phyloP scores from a whole-genome alignment of 164 flowering plant genomes.

The Vitis vinifera region ASM3070453v1 NC_081818.1:23093001-23093500 shows the following conservation, averaged over 20 bases:
- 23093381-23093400: slow-evolving; percentile 93
- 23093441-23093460: slow-evolving; percentile 95
- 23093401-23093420: slow-evolving; percentile 93
- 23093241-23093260: slow-evolving; percentile 66
- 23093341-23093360: slow-evolving; percentile 87
- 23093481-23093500: slow-evolving; percentile 90
- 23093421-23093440: slow-evolving; percentile 90
- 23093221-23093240: slow-evolving; percentile 64
- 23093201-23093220: slow-evolving; percentile 54
- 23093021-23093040: slow-evolving; percentile 85
- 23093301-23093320: slow-evolving; percentile 73
- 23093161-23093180: slow-evolving; percentile 72
- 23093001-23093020: slow-evolving; percentile 85
- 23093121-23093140: slow-evolving; percentile 85
- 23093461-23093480: slow-evolving; percentile 92
- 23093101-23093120: slow-evolving; percentile 65
- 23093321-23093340: slow-evolving; percentile 66
- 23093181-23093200: slow-evolving; percentile 59
- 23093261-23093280: slow-evolving; percentile 78
- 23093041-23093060: slow-evolving; percentile 68
- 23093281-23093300: slow-evolving; percentile 78
- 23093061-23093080: slow-evolving; percentile 70
- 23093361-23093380: slow-evolving; percentile 87
- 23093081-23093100: slow-evolving; percentile 66
- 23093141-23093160: slow-evolving; percentile 73